These are phyloP conservation scores for Arthrobotrys pseudoclavata DNA, from an alignment of 2,329 filamentous ascomycete genomes.

Conservation along the genomic window DNA sequence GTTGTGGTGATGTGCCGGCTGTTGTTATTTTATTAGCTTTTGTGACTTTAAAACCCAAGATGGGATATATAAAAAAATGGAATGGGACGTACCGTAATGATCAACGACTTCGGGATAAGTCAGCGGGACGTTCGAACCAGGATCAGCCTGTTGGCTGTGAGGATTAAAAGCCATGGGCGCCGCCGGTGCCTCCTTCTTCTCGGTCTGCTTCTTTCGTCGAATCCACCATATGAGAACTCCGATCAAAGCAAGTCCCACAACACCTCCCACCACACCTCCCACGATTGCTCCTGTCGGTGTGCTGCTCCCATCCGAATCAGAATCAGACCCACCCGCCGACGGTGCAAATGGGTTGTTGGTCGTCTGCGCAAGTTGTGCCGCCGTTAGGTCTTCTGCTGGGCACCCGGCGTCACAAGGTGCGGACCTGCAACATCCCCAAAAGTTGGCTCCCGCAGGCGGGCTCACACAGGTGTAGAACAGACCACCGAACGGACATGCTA, in stretches of 20 bases:
- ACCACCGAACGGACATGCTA: slow-evolving; percentile 49
- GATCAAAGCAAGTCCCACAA: slow-evolving; percentile 37
- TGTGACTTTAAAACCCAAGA: not conserved
- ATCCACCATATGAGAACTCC: slow-evolving; percentile 44
- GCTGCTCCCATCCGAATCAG: not conserved
- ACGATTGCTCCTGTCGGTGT: slow-evolving; percentile 48
- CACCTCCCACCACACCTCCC: slow-evolving; percentile 47
- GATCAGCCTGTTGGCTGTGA: slow-evolving; percentile 36
- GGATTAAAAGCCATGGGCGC: slow-evolving; percentile 48
- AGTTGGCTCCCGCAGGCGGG: slow-evolving; percentile 25
- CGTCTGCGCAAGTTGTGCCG: slow-evolving; percentile 17
- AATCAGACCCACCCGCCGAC: not conserved
- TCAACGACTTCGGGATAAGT: slow-evolving; percentile 54
- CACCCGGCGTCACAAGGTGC: slow-evolving; percentile 37
- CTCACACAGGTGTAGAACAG: slow-evolving; percentile 41
- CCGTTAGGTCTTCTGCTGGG: slow-evolving; percentile 22
- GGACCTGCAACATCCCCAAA: slow-evolving; percentile 57
- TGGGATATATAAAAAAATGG: not conserved
- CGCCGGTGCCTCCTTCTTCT: slow-evolving; percentile 1
- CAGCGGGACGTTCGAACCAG: slow-evolving; percentile 28
- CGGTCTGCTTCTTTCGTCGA: slow-evolving; percentile 15
- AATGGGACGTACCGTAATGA: slow-evolving; percentile 39
- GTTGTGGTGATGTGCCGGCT: slow-evolving; percentile 36
- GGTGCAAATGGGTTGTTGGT: slow-evolving; percentile 39
- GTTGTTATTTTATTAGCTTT: slow-evolving; percentile 14